Conservation (phyloP, 2,329 filamentous ascomycete genomes). For the Aspergillus costaricaensis region DNA sequence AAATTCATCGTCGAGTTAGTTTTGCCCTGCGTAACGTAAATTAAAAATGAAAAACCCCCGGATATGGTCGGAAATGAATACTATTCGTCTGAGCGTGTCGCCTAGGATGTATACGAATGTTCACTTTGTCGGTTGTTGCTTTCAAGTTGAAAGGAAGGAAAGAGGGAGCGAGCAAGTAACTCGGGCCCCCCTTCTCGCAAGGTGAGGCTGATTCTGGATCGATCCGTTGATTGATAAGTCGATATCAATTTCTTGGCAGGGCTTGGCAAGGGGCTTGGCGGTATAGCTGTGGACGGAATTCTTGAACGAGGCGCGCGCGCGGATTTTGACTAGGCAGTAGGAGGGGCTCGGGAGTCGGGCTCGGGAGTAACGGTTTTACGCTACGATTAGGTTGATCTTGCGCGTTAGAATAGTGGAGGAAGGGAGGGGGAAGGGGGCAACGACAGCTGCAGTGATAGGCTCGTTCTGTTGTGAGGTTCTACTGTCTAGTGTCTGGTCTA, state of each 20-base stretch:
- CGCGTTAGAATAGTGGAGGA: neutral
- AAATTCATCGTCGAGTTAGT: too few relatives aligned
- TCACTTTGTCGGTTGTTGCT: too few relatives aligned
- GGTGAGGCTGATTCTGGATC: neutral
- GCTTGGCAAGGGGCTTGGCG: neutral
- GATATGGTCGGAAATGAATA: too few relatives aligned
- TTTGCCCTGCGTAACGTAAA: too few relatives aligned
- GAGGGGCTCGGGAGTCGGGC: neutral
- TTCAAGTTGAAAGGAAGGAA: too few relatives aligned
- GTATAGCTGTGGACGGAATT: neutral
- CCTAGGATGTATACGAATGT: too few relatives aligned
- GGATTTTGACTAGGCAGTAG: neutral
- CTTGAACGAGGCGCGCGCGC: neutral
- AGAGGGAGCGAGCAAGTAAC: neutral
- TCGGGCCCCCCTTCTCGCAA: neutral
- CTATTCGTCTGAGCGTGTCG: too few relatives aligned
- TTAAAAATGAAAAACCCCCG: too few relatives aligned
- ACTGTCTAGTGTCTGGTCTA: neutral
- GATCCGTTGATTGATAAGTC: neutral
- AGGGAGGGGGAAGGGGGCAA: neutral
- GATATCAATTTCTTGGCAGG: neutral
- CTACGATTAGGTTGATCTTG: neutral
- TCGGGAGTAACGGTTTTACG: neutral
- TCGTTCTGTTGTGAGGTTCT: neutral
- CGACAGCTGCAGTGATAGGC: neutral